Evolutionary conservation across 495 filamentous ascomycete genomes (phyloP), one percentile per base, ranked within the genome.

Genomic region (Wilcoxina mikolae): DNA sequence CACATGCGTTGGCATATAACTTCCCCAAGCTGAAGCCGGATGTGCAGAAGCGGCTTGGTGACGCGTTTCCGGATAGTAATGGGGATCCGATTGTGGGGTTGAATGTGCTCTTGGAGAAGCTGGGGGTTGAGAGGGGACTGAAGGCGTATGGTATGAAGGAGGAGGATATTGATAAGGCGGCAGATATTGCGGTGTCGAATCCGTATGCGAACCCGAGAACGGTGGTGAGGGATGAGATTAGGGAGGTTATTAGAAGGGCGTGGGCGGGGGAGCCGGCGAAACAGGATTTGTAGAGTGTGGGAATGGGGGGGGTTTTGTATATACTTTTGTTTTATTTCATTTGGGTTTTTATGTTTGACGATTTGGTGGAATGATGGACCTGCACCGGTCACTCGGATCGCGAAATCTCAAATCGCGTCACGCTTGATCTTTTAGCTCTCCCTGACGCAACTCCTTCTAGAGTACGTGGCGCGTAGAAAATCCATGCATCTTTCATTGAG

Each of bases 1-100:
- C 80, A 0, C 81, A 85, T 58, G 79, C 80, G 1, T 69, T 84
- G 10, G 78, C 80, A 0, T 84, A 83, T 59, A 84, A 84, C 61
- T 77, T 79, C 0, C 78, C 80, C 0, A 72, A 71, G 3, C 73
- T 82, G n/a, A 29, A 25, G 1, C 76, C 78, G 0, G 74, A 72
- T 24, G 75, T 74, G 3, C 75, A 82, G 73, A 66, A 71, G 58
- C 74, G 74, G 53, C 63, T 83, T 11, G 79, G 77, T 0, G 72
- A 71, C 2, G 78, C 68, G 3, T 61, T 84, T 11, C 80, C 81
- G 0, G 76, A 69, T 4, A 77, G 74, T 61, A 75, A 77, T 44
- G 75, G 78, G 0, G 69, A 72, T 54, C 76, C 79, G 0, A 76
- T 79, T 9, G 70, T 71, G 44, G 80, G 81, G 3, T 58, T 85